Evolutionary conservation across 371 early-diverging fungal species (phyloP).

Genomic region (Caulochytrium protostelioides): DNA sequence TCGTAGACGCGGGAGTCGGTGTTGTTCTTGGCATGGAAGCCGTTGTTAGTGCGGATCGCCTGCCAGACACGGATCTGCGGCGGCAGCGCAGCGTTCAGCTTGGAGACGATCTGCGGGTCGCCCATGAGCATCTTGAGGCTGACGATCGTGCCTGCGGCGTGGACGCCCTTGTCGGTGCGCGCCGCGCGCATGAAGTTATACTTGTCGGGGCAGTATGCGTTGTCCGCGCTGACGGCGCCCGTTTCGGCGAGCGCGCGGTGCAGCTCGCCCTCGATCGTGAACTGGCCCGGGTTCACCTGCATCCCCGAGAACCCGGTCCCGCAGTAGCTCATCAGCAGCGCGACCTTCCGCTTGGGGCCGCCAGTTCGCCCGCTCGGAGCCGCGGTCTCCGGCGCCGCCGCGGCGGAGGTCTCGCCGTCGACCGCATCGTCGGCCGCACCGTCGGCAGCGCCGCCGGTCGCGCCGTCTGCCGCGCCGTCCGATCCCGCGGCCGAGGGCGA

Average conservation of each 20-base stretch:
- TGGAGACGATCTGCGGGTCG: constrained; percentile 41
- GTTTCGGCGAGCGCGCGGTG: constrained; percentile 50
- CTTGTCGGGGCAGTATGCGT: constrained; percentile 10
- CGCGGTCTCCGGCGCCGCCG: no score
- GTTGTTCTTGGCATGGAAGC: constrained; percentile 75
- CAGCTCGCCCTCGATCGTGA: constrained; percentile 57
- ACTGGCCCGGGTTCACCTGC: constrained; percentile 42
- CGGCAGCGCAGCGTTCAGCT: constrained; percentile 50
- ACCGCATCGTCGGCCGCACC: no score
- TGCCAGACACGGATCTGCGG: constrained; percentile 66
- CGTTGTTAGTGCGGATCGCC: constrained; percentile 42
- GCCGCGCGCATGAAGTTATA: constrained; percentile 75
- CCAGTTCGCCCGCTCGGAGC: no score
- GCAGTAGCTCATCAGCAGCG: constrained; percentile 69
- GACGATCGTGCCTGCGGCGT: constrained; percentile 90
- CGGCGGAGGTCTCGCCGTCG: no score
- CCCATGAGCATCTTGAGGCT: constrained; percentile 71
- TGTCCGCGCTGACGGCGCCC: constrained; percentile 50
- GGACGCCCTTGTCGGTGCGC: constrained; percentile 99
- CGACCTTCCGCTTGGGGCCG: constrained; percentile 69
- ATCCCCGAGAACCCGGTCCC: constrained; percentile 91
- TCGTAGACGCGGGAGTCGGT: constrained; percentile 93
- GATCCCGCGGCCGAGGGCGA: no score
- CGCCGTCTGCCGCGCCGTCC: no score
- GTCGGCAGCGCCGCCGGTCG: no score